phyloP scores from a whole-genome alignment of 108 stramenopile genomes.

The Fragilaria crotonensis region DNA sequence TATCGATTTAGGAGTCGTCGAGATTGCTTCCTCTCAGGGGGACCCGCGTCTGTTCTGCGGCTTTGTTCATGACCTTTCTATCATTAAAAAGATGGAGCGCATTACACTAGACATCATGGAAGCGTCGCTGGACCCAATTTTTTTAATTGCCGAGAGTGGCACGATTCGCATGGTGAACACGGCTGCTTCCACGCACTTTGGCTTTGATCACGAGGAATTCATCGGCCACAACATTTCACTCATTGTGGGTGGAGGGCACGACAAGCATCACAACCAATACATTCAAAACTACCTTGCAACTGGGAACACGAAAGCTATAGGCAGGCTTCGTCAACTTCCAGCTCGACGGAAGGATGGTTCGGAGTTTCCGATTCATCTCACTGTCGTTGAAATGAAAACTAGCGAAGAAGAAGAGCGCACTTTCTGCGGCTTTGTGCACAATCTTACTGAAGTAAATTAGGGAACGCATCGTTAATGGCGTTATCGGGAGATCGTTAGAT shows the following conservation, averaged over 20 bases:
- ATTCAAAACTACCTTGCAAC: constrained; percentile 15
- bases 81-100: neutral
- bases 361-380: constrained; percentile 17
- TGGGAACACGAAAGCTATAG: constrained; percentile 14
- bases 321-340: constrained; percentile 13
- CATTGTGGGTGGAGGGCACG: constrained; percentile 8
- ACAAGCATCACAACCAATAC: constrained; percentile 10
- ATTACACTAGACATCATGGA: constrained; percentile 12
- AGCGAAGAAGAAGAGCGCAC: constrained; percentile 1
- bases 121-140: constrained; percentile 16
- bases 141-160: constrained; percentile 16
- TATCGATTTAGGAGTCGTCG: constrained; percentile 32
- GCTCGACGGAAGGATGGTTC: constrained; percentile 20
- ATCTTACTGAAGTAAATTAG: constrained; percentile 8
- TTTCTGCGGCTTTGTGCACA: constrained; percentile 12
- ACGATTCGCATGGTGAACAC: constrained; percentile 15
- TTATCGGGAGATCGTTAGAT: too few species aligned
- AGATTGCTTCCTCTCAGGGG: constrained; percentile 12
- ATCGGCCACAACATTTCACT: constrained; percentile 18
- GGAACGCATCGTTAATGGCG: too few species aligned
- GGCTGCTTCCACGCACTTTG: constrained; percentile 18
- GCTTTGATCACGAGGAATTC: constrained; percentile 13
- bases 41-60: constrained; percentile 29
- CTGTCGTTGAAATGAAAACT: constrained; percentile 10
- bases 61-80: constrained; percentile 29